Percentiles rank a stretch among this genome's conserved stretches.
Evolutionary conservation across 139 green algal species (phyloP).

Genomic region (Tetradesmus lagerheimii): DNA sequence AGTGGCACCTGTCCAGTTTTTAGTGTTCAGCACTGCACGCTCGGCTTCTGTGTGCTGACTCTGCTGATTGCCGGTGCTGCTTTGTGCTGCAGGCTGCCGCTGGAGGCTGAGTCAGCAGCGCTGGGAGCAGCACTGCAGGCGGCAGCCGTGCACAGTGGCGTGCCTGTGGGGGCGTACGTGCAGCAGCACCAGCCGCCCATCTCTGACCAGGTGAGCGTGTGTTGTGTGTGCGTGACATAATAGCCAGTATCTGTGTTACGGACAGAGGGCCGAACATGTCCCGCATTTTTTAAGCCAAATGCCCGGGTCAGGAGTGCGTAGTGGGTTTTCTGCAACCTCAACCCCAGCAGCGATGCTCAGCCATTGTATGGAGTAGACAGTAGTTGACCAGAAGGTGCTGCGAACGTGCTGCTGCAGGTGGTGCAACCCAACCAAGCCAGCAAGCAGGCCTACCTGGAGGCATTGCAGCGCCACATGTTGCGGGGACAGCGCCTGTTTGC

Average conservation of each 20-base stretch:
- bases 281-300: too few relatives aligned
- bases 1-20: too few relatives aligned
- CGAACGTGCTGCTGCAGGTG: conserved; percentile 46
- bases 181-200: conserved; percentile 61
- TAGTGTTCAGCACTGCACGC: too few relatives aligned
- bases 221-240: neutral
- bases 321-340: too few relatives aligned
- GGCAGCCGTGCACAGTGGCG: conserved; percentile 68
- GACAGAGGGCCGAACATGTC: too few relatives aligned
- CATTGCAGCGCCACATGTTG: conserved; percentile 47
- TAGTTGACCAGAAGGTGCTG: too few relatives aligned
- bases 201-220: conserved; percentile 55
- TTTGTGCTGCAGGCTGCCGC: conserved; percentile 58
- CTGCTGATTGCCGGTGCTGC: neutral
- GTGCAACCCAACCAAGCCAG: conserved; percentile 57
- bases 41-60: too few relatives aligned
- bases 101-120: conserved; percentile 86
- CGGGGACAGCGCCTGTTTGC: conserved; percentile 29
- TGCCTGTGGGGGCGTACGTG: conserved; percentile 72
- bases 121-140: conserved; percentile 90
- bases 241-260: neutral
- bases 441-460: conserved; percentile 60
- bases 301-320: too few relatives aligned
- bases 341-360: too few relatives aligned
- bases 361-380: too few relatives aligned